Evolutionary conservation across 1,284 basidiomycete genomes (phyloP).

Genomic region (Wallemia hederae): DNA sequence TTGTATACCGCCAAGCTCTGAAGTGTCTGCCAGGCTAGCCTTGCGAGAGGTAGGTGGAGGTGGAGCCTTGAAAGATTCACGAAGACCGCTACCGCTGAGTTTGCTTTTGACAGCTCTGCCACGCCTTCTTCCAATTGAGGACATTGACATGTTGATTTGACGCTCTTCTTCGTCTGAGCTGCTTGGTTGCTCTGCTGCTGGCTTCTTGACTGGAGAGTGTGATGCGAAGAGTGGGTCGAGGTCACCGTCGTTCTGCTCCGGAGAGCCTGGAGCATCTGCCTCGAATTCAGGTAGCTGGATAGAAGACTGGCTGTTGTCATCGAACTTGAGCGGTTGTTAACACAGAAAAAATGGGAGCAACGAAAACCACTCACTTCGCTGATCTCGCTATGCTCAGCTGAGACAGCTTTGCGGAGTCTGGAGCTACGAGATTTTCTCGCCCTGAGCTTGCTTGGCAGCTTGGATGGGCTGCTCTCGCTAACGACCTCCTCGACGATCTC

Average conservation of each 20-base stretch:
- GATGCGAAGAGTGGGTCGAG: neutral
- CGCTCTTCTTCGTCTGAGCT: neutral
- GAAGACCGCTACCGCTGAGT: conserved; percentile 22
- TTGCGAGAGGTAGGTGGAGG: conserved; percentile 11
- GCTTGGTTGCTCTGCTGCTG: neutral
- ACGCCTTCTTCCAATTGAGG: neutral
- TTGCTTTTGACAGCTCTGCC: neutral
- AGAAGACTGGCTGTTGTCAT: neutral
- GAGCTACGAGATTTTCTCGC: conserved; percentile 2
- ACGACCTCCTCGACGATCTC: conserved; percentile 16
- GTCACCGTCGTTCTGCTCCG: conserved; percentile 7
- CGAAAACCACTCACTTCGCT: neutral
- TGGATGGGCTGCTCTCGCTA: neutral
- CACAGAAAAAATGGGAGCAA: neutral
- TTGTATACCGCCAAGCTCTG: conserved; percentile 7
- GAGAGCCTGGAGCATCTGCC: conserved; percentile 2
- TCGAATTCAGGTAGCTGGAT: conserved; percentile 6
- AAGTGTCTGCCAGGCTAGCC: neutral
- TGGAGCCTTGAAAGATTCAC: conserved; percentile 24
- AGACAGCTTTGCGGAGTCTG: conserved; percentile 2
- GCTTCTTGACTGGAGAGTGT: neutral
- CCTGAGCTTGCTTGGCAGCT: neutral
- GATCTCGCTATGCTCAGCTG: neutral
- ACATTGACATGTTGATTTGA: neutral
- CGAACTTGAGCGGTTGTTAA: neutral